A percentile compares a stretch with the other conserved stretches of the same genome.
These are phyloP conservation scores for Penicillium fuscoglaucum DNA, from an alignment of 2,329 filamentous ascomycete genomes.

Conservation along the genomic window DNA sequence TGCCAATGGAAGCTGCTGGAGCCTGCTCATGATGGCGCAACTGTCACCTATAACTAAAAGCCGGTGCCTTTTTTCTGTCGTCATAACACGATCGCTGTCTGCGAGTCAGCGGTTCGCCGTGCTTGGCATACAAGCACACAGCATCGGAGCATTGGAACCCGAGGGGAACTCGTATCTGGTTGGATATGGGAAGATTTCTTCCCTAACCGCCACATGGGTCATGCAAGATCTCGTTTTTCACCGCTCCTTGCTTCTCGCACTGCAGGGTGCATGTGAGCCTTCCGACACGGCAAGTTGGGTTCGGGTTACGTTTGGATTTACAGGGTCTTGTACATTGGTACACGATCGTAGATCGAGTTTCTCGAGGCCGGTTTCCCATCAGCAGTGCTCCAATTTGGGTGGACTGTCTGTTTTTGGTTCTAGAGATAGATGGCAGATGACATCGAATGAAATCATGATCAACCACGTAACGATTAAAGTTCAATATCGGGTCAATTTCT, in stretches of 20 bases:
- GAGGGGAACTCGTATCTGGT: not conserved
- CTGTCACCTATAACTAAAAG: constrained; percentile 31
- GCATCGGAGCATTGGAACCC: not conserved
- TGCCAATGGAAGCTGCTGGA: constrained; percentile 88
- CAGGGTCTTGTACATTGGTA: not conserved
- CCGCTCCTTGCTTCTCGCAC: constrained; percentile 18
- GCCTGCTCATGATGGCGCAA: constrained; percentile 68
- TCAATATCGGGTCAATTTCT: not conserved
- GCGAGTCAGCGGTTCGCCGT: not conserved
- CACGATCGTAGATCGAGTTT: not conserved
- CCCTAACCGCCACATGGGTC: constrained; percentile 8
- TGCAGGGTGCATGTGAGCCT: constrained; percentile 14
- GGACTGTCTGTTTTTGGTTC: not conserved
- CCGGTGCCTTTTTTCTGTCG: not conserved
- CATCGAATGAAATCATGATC: constrained; percentile 13
- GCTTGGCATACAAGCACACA: not conserved
- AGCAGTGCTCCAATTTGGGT: not conserved
- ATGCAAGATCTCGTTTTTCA: constrained; percentile 17
- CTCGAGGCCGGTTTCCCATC: not conserved
- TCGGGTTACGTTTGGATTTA: not conserved
- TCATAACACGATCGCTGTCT: constrained; percentile 2
- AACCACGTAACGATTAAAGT: constrained; percentile 6
- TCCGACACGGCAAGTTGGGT: constrained; percentile 8
- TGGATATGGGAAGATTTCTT: not conserved
- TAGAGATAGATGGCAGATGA: constrained; percentile 10